A percentile compares a stretch with the other conserved stretches of the same genome.
These are phyloP conservation scores for Cystofilobasidium ferigula DNA, from an alignment of 768 basidiomycete species.

Conservation along the genomic window DNA sequence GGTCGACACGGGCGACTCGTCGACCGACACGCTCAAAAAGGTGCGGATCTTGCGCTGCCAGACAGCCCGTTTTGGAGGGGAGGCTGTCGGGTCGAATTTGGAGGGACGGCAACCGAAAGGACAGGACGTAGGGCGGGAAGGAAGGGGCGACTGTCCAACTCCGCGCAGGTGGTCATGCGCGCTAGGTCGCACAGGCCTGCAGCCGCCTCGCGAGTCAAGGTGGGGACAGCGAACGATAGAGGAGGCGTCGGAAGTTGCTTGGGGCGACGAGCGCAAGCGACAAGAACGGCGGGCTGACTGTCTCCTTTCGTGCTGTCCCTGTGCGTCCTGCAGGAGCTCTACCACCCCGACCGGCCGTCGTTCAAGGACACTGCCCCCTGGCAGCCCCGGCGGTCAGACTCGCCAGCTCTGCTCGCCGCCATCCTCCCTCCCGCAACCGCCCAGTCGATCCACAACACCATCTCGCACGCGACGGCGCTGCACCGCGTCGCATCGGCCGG, in stretches of 20 bases:
- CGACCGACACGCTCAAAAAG: slow-evolving; percentile 16
- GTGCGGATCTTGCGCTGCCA: not conserved
- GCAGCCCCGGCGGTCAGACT: slow-evolving; percentile 10
- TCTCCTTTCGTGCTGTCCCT: not conserved
- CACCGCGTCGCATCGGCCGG: not conserved
- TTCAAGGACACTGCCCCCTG: not conserved
- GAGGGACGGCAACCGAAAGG: no score
- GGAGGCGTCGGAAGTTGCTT: no score
- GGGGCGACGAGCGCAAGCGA: no score
- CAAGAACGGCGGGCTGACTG: not conserved
- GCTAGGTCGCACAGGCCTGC: no score
- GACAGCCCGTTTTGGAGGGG: not conserved
- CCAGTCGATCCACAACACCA: slow-evolving; percentile 12
- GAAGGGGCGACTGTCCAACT: not conserved
- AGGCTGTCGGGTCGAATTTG: no score
- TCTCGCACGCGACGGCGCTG: slow-evolving; percentile 1
- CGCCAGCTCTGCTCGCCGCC: not conserved
- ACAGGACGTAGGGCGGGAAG: not conserved
- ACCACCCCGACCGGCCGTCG: slow-evolving; percentile 4
- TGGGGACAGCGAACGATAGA: no score
- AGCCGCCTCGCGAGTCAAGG: no score
- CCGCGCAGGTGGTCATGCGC: no score
- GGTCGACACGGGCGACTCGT: slow-evolving; percentile 4
- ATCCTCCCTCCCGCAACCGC: slow-evolving; percentile 7
- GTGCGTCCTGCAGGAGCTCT: slow-evolving; percentile 16